These are phyloP conservation scores for Lachancea meyersii DNA, from an alignment of 805 yeast genomes.

Conservation along the genomic window DNA sequence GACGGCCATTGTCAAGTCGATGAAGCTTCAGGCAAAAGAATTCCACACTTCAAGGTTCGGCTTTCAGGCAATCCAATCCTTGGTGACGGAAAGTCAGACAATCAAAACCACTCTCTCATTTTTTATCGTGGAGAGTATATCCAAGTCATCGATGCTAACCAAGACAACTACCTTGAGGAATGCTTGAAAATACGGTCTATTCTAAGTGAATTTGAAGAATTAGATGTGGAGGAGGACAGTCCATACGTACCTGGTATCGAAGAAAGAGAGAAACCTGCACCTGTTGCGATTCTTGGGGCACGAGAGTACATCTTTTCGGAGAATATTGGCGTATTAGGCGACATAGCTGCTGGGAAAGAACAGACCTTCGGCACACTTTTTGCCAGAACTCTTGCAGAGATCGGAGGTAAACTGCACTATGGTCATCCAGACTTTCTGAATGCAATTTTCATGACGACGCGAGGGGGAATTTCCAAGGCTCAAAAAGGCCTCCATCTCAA, in stretches of 20 bases:
- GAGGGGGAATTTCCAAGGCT: slow-evolving; percentile 95
- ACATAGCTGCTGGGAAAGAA: slow-evolving; percentile 95
- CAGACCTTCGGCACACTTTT: slow-evolving; percentile 95
- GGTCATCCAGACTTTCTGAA: slow-evolving; percentile 96
- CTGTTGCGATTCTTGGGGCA: slow-evolving; percentile 92
- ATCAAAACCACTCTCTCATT: slow-evolving; percentile 81
- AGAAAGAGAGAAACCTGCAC: slow-evolving; percentile 34
- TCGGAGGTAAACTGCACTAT: slow-evolving; percentile 91
- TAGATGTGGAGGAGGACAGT: slow-evolving; percentile 44
- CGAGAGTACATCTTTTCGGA: slow-evolving; percentile 93
- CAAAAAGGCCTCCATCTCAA: slow-evolving; percentile 89
- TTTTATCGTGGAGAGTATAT: slow-evolving; percentile 92
- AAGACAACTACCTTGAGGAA: slow-evolving; percentile 91
- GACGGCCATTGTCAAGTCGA: slow-evolving; percentile 52
- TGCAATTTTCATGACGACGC: slow-evolving; percentile 84
- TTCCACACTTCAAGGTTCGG: slow-evolving; percentile 58
- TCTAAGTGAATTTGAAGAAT: slow-evolving; percentile 85
- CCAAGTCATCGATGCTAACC: slow-evolving; percentile 93
- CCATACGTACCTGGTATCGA: slow-evolving; percentile 58
- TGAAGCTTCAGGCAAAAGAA: slow-evolving; percentile 51
- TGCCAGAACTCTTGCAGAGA: slow-evolving; percentile 87
- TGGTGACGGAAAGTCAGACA: slow-evolving; percentile 96
- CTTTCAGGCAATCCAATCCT: slow-evolving; percentile 90
- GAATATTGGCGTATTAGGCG: slow-evolving; percentile 87
- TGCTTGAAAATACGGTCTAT: slow-evolving; percentile 86